Percentiles rank a stretch among this genome's conserved stretches.
Evolutionary conservation across 495 filamentous ascomycete genomes (phyloP).

Genomic region (Penicillium turbatum): DNA sequence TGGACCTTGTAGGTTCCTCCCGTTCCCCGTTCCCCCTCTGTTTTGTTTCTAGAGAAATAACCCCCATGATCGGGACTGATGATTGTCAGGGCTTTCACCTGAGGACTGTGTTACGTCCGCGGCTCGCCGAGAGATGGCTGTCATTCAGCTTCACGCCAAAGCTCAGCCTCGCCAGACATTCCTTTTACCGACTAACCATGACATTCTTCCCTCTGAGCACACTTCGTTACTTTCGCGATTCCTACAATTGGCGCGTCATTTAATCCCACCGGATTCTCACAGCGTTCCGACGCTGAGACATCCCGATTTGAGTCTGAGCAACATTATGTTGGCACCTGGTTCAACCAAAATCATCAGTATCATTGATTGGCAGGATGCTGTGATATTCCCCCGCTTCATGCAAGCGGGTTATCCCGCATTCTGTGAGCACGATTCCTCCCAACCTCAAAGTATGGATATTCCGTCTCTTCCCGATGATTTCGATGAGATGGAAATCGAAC

Average conservation of each 20-base stretch:
- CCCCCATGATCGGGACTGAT: slow-evolving; percentile 14
- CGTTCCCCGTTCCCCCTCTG: slow-evolving; percentile 1
- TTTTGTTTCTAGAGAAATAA: not conserved
- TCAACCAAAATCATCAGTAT: slow-evolving; percentile 32
- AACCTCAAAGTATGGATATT: slow-evolving; percentile 29
- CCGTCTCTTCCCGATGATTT: slow-evolving; percentile 32
- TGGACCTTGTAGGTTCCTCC: slow-evolving; percentile 34
- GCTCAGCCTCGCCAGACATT: slow-evolving; percentile 32
- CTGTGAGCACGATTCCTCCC: slow-evolving; percentile 32
- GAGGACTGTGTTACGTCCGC: slow-evolving; percentile 30
- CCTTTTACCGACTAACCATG: slow-evolving; percentile 29
- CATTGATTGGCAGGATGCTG: slow-evolving; percentile 35
- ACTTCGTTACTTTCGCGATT: slow-evolving; percentile 28
- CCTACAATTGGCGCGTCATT: slow-evolving; percentile 27
- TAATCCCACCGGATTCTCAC: slow-evolving; percentile 20
- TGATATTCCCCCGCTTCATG: slow-evolving; percentile 31
- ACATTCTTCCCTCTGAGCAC: slow-evolving; percentile 29
- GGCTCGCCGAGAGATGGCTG: slow-evolving; percentile 31
- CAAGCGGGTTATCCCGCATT: slow-evolving; percentile 39
- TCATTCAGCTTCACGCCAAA: slow-evolving; percentile 28
- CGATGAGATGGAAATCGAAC: slow-evolving; percentile 21
- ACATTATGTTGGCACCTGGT: slow-evolving; percentile 30
- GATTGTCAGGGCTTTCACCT: slow-evolving; percentile 28
- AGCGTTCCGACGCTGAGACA: slow-evolving; percentile 30
- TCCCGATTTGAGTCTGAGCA: slow-evolving; percentile 31